Conservation (phyloP, 495 filamentous ascomycete genomes). For the Filosporella fistucella region DNA sequence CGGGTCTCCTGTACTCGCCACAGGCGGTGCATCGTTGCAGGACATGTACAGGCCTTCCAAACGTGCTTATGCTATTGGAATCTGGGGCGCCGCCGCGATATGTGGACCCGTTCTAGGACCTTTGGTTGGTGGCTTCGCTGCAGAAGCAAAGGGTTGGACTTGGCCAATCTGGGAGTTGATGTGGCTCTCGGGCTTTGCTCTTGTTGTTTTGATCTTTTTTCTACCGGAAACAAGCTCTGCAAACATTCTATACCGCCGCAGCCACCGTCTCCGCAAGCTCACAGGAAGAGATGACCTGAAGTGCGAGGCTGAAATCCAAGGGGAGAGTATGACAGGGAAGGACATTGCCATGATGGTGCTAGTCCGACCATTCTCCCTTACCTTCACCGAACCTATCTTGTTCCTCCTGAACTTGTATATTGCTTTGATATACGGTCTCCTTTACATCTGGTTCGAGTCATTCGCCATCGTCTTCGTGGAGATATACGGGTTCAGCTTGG, state of each 20-base stretch:
- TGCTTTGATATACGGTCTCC: constrained; percentile 48
- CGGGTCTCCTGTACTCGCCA: constrained; percentile 60
- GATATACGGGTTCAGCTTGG: constrained; percentile 42
- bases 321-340: constrained; percentile 27
- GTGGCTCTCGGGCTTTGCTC: constrained; percentile 34
- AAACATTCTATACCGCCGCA: constrained; percentile 51
- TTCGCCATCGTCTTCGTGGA: constrained; percentile 51
- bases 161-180: constrained; percentile 55
- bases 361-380: constrained; percentile 41
- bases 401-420: constrained; percentile 45
- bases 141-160: constrained; percentile 46
- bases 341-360: constrained; percentile 9
- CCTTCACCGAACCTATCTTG: constrained; percentile 46
- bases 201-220: constrained; percentile 31
- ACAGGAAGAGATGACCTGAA: constrained; percentile 7
- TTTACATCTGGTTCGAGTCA: constrained; percentile 53
- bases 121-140: constrained; percentile 54
- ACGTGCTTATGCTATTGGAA: constrained; percentile 54
- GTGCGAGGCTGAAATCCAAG: constrained; percentile 13
- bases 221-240: constrained; percentile 57
- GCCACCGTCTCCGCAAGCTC: constrained; percentile 43
- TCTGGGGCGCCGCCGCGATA: constrained; percentile 51
- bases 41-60: constrained; percentile 62
- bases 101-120: constrained; percentile 55
- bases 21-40: constrained; percentile 54